Evolutionary conservation across 1,284 basidiomycete species (phyloP).

Genomic region (Neolentinus lepideus): DNA sequence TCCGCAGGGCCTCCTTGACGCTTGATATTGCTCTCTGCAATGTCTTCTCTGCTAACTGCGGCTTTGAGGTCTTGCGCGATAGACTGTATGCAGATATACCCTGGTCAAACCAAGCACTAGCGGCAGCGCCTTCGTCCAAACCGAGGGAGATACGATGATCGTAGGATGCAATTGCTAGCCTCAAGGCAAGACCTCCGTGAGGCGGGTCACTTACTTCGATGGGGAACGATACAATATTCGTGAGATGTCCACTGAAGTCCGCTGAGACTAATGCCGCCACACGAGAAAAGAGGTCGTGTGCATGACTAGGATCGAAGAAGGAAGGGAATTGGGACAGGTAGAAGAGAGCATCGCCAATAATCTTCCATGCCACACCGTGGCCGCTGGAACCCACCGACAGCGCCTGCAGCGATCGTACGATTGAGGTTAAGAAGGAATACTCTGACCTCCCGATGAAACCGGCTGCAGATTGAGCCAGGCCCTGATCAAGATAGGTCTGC

Average conservation of each 20-base stretch:
- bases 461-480: constrained; percentile 52
- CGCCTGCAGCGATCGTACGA: constrained; percentile 50
- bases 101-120: constrained; percentile 75
- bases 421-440: constrained; percentile 55
- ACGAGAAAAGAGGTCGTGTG: constrained; percentile 29
- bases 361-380: constrained; percentile 81
- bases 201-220: constrained; percentile 15
- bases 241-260: constrained; percentile 32
- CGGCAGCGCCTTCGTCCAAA: constrained; percentile 49
- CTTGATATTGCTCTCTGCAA: constrained; percentile 54
- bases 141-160: constrained; percentile 70
- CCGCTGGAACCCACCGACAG: constrained; percentile 54
- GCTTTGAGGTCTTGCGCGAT: constrained; percentile 24
- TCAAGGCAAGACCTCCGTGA: constrained; percentile 34
- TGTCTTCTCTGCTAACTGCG: constrained; percentile 23
- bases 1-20: constrained; percentile 70
- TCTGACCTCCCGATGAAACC: constrained; percentile 78
- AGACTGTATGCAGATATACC: constrained; percentile 61
- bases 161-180: constrained; percentile 62
- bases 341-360: constrained; percentile 73
- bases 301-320: constrained; percentile 32
- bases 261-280: constrained; percentile 31
- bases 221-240: constrained; percentile 31
- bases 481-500: constrained; percentile 70
- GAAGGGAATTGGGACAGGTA: constrained; percentile 44